Evolutionary conservation across 352 stramenopile genomes (phyloP).

Genomic region (Phytophthora podocarpi): DNA sequence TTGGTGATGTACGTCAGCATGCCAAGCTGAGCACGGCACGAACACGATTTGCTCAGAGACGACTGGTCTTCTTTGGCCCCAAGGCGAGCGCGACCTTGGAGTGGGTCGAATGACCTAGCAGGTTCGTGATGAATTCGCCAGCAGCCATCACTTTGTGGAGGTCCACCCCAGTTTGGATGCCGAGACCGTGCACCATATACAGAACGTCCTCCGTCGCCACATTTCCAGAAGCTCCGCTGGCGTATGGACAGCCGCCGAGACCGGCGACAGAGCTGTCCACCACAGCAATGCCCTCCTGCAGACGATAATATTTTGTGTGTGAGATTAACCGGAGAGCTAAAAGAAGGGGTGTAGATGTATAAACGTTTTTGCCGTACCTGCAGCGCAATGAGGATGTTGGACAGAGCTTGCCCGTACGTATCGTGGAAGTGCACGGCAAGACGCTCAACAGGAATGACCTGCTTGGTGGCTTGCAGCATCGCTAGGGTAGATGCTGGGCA

Average conservation of each 20-base stretch:
- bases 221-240: constrained; percentile 95
- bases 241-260: constrained; percentile 97
- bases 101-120: constrained; percentile 77
- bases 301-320: not conserved
- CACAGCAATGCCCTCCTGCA: constrained; percentile 90
- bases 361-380: constrained; percentile 50
- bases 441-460: constrained; percentile 81
- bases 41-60: constrained; percentile 51
- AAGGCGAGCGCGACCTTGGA: constrained; percentile 90
- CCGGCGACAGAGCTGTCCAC: constrained; percentile 96
- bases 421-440: constrained; percentile 98
- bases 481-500: constrained; percentile 74
- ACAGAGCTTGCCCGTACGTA: constrained; percentile 96
- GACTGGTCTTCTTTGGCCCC: constrained; percentile 37
- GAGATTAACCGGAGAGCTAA: not conserved
- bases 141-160: constrained; percentile 92
- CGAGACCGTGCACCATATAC: constrained; percentile 97
- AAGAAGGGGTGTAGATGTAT: not conserved
- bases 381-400: constrained; percentile 93
- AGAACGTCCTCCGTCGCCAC: constrained; percentile 97
- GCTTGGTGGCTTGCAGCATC: constrained; percentile 81
- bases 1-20: constrained; percentile 11
- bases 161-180: constrained; percentile 94
- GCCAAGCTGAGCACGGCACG: too few species aligned
- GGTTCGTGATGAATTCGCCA: constrained; percentile 88